phyloP scores from a whole-genome alignment of 2,329 filamentous ascomycete genomes.

The Epichloe elymi region DNA sequence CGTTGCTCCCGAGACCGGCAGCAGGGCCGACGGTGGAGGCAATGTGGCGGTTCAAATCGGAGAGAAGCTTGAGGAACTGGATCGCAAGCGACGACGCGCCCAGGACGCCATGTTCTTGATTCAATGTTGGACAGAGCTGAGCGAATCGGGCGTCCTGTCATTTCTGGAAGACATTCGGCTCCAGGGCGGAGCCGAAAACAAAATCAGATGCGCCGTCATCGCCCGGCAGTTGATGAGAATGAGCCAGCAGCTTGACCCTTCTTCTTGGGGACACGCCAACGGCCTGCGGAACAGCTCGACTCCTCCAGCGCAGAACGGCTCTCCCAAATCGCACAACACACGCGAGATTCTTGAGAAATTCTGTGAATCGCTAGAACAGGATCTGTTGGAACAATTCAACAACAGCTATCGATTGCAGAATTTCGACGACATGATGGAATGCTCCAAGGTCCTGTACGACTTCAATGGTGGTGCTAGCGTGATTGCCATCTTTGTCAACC shows the following conservation, averaged over 20 bases:
- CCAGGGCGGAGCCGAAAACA: slow-evolving; percentile 77
- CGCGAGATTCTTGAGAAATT: slow-evolving; percentile 93
- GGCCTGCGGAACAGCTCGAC: slow-evolving; percentile 36
- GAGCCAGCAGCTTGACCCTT: slow-evolving; percentile 75
- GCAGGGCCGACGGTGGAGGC: slow-evolving; percentile 47
- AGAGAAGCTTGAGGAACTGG: slow-evolving; percentile 83
- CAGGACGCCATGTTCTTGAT: slow-evolving; percentile 91
- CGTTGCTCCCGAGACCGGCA: slow-evolving; percentile 18
- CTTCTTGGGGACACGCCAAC: slow-evolving; percentile 54
- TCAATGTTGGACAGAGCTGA: slow-evolving; percentile 93
- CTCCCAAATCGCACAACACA: slow-evolving; percentile 47
- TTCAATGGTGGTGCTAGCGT: slow-evolving; percentile 95
- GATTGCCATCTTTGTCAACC: slow-evolving; percentile 92
- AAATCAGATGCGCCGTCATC: slow-evolving; percentile 87
- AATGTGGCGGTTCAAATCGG: slow-evolving; percentile 92
- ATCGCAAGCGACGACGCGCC: slow-evolving; percentile 78
- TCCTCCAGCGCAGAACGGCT: slow-evolving; percentile 31
- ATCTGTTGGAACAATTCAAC: slow-evolving; percentile 91
- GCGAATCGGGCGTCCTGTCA: slow-evolving; percentile 73
- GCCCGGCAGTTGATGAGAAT: slow-evolving; percentile 88
- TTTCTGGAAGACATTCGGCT: slow-evolving; percentile 80
- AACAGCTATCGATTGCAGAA: slow-evolving; percentile 91
- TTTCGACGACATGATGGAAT: slow-evolving; percentile 97
- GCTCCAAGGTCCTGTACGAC: slow-evolving; percentile 82
- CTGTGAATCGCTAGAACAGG: slow-evolving; percentile 87